These are phyloP conservation scores for Ophiostoma himal-ulmi DNA, from an alignment of 2,329 filamentous ascomycete species.

Conservation along the genomic window DNA sequence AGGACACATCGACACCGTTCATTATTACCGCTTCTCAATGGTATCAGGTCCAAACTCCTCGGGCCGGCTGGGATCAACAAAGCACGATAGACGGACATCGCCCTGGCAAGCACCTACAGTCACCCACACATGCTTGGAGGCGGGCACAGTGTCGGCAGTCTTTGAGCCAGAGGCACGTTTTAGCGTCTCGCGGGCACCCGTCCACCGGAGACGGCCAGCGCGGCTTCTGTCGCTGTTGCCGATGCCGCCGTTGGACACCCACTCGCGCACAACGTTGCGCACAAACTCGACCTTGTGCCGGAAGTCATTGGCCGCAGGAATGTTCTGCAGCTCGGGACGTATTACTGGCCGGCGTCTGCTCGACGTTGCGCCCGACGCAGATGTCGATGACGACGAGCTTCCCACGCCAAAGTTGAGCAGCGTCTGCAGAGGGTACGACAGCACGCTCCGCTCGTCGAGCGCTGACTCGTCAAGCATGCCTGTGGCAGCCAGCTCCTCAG, in stretches of 20 bases:
- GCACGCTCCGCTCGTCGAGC: slow-evolving; percentile 62
- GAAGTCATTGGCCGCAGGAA: slow-evolving; percentile 67
- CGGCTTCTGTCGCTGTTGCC: slow-evolving; percentile 59
- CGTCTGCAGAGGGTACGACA: slow-evolving; percentile 67
- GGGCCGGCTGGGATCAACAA: slow-evolving; percentile 51
- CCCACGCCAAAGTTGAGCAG: slow-evolving; percentile 58
- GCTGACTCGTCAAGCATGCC: slow-evolving; percentile 66
- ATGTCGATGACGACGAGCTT: neutral
- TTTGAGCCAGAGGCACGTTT: slow-evolving; percentile 43
- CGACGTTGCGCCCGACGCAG: slow-evolving; percentile 8
- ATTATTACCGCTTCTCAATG: slow-evolving; percentile 38
- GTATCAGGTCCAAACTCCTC: slow-evolving; percentile 51
- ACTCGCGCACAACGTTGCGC: slow-evolving; percentile 61
- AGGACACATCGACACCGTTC: neutral
- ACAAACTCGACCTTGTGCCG: slow-evolving; percentile 70
- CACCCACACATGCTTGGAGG: slow-evolving; percentile 61
- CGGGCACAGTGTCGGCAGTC: slow-evolving; percentile 16
- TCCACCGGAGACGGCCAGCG: slow-evolving; percentile 52
- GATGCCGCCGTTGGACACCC: slow-evolving; percentile 63
- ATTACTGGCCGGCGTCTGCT: slow-evolving; percentile 54
- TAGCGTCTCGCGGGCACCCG: slow-evolving; percentile 49
- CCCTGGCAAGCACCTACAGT: slow-evolving; percentile 59
- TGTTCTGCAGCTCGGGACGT: slow-evolving; percentile 53
- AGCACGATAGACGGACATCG: slow-evolving; percentile 50
- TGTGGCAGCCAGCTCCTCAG: slow-evolving; percentile 56